A percentile compares a stretch with the other conserved stretches of the same genome.
Evolutionary conservation across 148 eudicot genomes (phyloP).

Genomic region (Arbutus unedo): DNA sequence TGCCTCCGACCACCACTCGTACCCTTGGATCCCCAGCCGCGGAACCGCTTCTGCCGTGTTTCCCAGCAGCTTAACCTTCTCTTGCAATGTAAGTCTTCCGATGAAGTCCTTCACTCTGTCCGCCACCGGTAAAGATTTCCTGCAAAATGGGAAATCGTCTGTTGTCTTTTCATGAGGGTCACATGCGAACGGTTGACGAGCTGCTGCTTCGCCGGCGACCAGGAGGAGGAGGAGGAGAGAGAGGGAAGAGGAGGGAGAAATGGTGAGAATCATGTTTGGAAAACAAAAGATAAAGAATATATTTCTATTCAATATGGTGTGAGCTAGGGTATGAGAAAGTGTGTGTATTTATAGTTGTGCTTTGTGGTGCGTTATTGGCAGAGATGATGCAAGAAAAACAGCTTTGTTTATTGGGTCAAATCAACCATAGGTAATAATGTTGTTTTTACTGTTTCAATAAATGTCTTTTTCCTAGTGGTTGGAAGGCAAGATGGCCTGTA

Average conservation of each 20-base stretch:
- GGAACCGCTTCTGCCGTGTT: conserved; percentile 72
- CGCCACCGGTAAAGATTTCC: conserved; percentile 21
- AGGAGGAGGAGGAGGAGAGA: conserved; percentile 18
- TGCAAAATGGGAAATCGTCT: conserved; percentile 48
- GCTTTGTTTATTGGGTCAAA: background rate
- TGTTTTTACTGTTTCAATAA: background rate
- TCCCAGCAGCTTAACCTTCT: conserved; percentile 61
- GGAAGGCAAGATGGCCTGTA: background rate
- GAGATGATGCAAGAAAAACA: background rate
- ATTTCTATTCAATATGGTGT: background rate
- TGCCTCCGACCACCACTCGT: conserved; percentile 99
- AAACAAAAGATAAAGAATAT: background rate
- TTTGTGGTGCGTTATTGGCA: background rate
- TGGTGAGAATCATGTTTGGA: background rate
- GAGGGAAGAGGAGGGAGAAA: no score
- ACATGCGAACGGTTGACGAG: conserved; percentile 66
- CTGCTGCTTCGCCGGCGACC: background rate
- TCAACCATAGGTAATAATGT: background rate
- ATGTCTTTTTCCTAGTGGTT: background rate
- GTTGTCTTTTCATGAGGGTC: conserved; percentile 41
- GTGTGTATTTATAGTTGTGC: conserved; percentile 3
- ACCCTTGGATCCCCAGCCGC: conserved; percentile 66
- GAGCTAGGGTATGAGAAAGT: background rate
- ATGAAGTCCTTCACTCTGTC: conserved; percentile 69
- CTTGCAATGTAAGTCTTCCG: conserved; percentile 62